Evolutionary conservation across 2,329 filamentous ascomycete species (phyloP).

Genomic region (Pseudogymnoascus sp.): DNA sequence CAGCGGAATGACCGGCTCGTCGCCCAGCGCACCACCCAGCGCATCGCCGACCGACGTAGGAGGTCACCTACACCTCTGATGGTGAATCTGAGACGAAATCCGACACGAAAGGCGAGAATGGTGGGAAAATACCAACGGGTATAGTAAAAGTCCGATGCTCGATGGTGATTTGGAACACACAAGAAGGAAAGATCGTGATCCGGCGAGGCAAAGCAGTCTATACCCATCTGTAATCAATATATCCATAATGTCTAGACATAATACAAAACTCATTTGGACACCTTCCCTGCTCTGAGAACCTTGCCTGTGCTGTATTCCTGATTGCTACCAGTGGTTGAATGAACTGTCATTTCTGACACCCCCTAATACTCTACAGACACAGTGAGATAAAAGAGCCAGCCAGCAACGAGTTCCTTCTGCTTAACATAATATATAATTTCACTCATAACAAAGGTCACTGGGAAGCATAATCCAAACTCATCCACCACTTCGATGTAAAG

Average conservation of each 20-base stretch:
- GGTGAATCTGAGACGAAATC: no score
- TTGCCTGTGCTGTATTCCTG: background rate
- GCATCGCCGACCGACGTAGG: no score
- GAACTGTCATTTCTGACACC: background rate
- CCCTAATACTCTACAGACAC: background rate
- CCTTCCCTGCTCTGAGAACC: background rate
- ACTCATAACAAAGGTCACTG: background rate
- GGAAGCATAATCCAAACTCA: background rate
- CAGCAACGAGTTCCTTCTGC: background rate
- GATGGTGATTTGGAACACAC: no score
- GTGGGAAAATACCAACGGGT: no score
- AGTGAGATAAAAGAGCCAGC: background rate
- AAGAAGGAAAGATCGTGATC: no score
- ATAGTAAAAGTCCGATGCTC: no score
- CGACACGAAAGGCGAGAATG: no score
- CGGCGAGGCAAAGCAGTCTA: background rate
- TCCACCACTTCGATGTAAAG: background rate
- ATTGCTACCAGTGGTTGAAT: background rate
- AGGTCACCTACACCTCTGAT: no score
- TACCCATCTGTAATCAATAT: background rate
- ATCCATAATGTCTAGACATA: background rate
- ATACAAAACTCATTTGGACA: background rate
- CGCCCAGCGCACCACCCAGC: no score
- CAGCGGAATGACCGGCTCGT: no score
- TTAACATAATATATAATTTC: background rate